phyloP scores from a whole-genome alignment of 768 basidiomycete genomes.

The Naganishia kalamii region DNA sequence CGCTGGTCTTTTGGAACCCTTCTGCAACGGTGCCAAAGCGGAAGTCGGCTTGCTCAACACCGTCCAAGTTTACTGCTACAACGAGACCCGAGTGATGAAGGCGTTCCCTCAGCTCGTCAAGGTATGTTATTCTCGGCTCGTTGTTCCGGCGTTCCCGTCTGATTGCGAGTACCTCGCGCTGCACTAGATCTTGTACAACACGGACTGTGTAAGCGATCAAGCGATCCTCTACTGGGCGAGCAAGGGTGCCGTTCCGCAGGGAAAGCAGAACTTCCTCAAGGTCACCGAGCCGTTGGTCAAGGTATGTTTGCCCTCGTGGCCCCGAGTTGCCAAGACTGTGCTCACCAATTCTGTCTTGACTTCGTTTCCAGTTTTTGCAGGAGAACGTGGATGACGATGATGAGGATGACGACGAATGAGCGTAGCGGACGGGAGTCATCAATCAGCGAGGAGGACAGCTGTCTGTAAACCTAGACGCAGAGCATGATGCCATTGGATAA shows the following conservation, averaged over 20 bases:
- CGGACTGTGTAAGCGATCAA: conserved; percentile 89
- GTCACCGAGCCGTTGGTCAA: conserved; percentile 81
- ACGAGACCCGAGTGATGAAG: conserved; percentile 90
- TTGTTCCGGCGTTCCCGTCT: too few relatives aligned
- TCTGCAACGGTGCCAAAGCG: conserved; percentile 79
- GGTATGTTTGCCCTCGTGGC: conserved; percentile 33
- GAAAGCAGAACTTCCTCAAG: conserved; percentile 90
- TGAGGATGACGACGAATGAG: conserved; percentile 51
- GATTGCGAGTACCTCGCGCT: not conserved
- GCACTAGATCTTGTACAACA: conserved; percentile 65
- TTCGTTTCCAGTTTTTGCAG: conserved; percentile 65
- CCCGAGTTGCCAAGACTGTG: not conserved
- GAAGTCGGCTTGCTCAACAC: conserved; percentile 91
- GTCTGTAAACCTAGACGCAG: too few relatives aligned
- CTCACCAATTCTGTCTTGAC: conserved; percentile 4
- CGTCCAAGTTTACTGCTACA: conserved; percentile 92
- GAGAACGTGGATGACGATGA: conserved; percentile 73
- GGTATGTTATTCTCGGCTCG: conserved; percentile 47
- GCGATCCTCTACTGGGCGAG: conserved; percentile 97
- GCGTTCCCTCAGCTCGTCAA: conserved; percentile 92
- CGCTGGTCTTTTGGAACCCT: conserved; percentile 77
- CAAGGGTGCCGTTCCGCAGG: conserved; percentile 93
- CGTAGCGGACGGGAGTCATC: too few relatives aligned
- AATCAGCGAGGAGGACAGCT: too few relatives aligned
- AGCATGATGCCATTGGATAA: too few relatives aligned